Base-by-base conservation (phyloP, 2,329 filamentous ascomycete species). In the Colletotrichum falcatum region DNA sequence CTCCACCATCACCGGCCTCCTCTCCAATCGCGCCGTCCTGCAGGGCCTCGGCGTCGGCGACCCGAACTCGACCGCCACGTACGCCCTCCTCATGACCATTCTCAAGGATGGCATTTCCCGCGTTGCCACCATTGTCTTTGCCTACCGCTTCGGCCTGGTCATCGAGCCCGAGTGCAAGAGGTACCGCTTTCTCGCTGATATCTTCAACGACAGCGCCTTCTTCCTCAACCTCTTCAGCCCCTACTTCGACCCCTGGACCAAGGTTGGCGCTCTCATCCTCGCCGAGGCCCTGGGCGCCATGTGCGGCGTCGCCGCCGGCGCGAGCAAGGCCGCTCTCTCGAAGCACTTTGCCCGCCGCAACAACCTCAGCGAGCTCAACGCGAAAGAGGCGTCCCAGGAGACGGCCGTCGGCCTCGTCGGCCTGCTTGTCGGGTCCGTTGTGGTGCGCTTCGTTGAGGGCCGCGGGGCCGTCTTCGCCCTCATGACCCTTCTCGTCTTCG, bases 351-450 rank as follows among this genome's bases (percentile, higher is more conserved):
- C 95, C 11, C 89, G 86, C 74, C 90, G 90, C 78, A 93, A 94
- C 46, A 98, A 98, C 79, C 82, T 98, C 54, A 95, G 94, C 1
- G 95, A 98, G 80, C 86, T 99, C 66, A 98, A 98, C 81, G 95
- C 95, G 66, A 91, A 97, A 87, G 95, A 98, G 79, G 94, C 94
- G 16, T 97, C 93, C 74, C 96, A 98, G 82, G 96, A 98, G 81
- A 98, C 95, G 0, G 90, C 97, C 26, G 93, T 99, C 66, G 95
- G 94, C 2, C 85, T 98, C 33, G 72, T 97, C 42, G 96, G 96
- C 2, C 94, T 98, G 88, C 86, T 97, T 61, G 89, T 88, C 18
- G 96, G 96, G 0, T 96, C 91, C 58, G 71, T 97, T 2, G 90
- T 97, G 18, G 93, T 98, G 23, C 92, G 92, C 42, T 84, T 88